Evolutionary conservation across 2,329 filamentous ascomycete genomes (phyloP).

Genomic region (Fusarium sp.): DNA sequence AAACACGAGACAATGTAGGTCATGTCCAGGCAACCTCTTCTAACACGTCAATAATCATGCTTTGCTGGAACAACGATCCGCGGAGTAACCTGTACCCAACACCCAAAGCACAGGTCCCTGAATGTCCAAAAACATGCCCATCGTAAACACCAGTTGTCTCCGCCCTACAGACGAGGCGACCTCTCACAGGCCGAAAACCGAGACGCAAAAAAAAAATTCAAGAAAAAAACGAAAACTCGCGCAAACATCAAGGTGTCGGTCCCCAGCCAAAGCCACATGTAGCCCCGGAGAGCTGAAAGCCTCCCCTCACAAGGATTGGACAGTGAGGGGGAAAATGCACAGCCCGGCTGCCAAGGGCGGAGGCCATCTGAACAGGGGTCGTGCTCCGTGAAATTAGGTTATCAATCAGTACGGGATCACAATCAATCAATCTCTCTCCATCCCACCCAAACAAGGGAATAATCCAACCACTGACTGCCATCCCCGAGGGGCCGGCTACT

Average conservation of each 20-base stretch:
- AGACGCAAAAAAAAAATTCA: not conserved
- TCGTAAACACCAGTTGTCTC: not conserved
- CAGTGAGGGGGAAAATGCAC: not conserved
- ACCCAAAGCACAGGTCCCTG: not conserved
- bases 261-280: not conserved
- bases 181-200: not conserved
- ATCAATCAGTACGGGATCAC: constrained; percentile 41
- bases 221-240: not conserved
- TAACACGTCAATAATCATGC: not conserved
- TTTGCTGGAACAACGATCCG: not conserved
- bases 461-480: not conserved
- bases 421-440: constrained; percentile 35
- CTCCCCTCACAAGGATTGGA: constrained; percentile 5
- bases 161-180: not conserved
- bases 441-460: not conserved
- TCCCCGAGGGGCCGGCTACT: constrained; percentile 5
- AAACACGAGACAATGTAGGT: not conserved
- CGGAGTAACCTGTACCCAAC: not conserved
- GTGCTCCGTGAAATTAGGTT: constrained; percentile 35
- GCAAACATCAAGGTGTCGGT: constrained; percentile 4
- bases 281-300: constrained; percentile 9
- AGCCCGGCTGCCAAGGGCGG: constrained; percentile 6
- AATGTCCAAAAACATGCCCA: not conserved
- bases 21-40: not conserved
- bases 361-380: constrained; percentile 16